phyloP scores from a whole-genome alignment of 306 rosid genomes.

The Vigna hirtella region DNA sequence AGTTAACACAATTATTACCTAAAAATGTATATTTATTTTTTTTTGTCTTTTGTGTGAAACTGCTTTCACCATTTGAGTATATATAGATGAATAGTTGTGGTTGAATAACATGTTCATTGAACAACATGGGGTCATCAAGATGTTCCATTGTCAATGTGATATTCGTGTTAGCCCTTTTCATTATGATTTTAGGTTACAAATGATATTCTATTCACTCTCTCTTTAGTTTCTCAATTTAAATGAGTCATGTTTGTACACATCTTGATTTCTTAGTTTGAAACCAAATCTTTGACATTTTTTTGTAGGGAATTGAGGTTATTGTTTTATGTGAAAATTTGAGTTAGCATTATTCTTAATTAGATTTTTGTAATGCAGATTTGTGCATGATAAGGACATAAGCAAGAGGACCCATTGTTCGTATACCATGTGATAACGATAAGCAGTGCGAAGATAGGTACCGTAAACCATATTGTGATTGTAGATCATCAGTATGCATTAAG shows the following conservation, averaged over 20 bases:
- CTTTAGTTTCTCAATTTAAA: neutral
- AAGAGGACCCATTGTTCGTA: neutral
- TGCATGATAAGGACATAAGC: neutral
- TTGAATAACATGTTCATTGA: neutral
- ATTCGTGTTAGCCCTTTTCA: neutral
- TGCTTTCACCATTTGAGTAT: no score
- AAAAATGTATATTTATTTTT: no score
- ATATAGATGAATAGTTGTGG: no score
- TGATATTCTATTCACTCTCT: neutral
- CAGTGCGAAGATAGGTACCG: neutral
- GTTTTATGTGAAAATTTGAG: no score
- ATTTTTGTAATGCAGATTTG: neutral
- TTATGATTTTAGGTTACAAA: neutral
- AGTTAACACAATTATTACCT: no score
- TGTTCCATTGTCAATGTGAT: neutral
- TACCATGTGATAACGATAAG: neutral
- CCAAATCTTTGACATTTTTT: no score
- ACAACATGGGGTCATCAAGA: neutral
- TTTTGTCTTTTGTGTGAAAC: no score
- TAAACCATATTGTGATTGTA: neutral
- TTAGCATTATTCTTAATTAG: no score
- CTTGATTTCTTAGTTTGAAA: no score
- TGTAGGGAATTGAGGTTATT: no score
- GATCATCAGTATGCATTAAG: neutral
- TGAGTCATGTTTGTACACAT: neutral